Percentiles rank a stretch among this genome's conserved stretches.
These are phyloP conservation scores for Neospermospora avenae DNA, from an alignment of 2,329 filamentous ascomycete genomes.

Conservation along the genomic window DNA sequence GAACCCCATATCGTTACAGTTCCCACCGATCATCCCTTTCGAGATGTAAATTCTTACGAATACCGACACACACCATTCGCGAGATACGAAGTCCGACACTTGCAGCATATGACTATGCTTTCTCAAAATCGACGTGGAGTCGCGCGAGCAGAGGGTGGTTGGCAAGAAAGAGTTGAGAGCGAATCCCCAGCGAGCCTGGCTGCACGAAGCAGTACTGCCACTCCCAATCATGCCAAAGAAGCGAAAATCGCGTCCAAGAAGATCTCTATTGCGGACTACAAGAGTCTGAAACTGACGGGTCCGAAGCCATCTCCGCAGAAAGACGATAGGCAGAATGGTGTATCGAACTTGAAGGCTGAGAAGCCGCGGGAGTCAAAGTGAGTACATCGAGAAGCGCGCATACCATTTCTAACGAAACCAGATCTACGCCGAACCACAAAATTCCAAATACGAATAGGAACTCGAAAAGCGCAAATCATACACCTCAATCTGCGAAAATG, in stretches of 20 bases:
- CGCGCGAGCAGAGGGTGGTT: conserved; percentile 27
- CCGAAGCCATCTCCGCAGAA: conserved; percentile 25
- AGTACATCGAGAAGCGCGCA: neutral
- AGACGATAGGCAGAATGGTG: conserved; percentile 25
- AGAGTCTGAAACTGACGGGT: conserved; percentile 31
- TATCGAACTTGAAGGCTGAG: conserved; percentile 1
- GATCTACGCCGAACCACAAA: neutral
- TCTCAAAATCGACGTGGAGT: conserved; percentile 29
- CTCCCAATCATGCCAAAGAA: conserved; percentile 30
- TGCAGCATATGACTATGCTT: conserved; percentile 35
- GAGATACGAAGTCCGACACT: conserved; percentile 28
- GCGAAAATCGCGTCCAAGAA: conserved; percentile 30
- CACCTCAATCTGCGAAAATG: conserved; percentile 4
- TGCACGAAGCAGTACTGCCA: conserved; percentile 30
- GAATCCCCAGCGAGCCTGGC: conserved; percentile 24
- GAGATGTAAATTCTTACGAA: conserved; percentile 27
- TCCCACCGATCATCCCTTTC: conserved; percentile 24
- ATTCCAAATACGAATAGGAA: conserved; percentile 21
- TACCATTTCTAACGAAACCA: neutral
- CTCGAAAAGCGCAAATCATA: conserved; percentile 2
- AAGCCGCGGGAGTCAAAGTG: conserved; percentile 5
- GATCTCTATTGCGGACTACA: conserved; percentile 35
- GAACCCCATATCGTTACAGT: conserved; percentile 32
- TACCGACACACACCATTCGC: conserved; percentile 32
- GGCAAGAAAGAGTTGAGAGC: conserved; percentile 29